phyloP scores from a whole-genome alignment of 2,329 filamentous ascomycete genomes.

The Lachnellula hyalina region DNA sequence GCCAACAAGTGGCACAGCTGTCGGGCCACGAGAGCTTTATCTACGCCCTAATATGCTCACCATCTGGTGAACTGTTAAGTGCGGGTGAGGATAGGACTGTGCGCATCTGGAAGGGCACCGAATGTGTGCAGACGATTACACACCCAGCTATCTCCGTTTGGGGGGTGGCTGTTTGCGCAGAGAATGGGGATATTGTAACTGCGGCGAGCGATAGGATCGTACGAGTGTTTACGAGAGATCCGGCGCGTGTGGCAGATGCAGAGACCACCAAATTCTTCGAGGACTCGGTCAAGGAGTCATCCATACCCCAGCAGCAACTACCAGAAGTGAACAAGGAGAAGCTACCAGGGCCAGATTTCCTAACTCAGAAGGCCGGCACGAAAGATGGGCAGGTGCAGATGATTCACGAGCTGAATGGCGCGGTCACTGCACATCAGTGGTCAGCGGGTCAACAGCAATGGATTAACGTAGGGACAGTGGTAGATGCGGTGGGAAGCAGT shows the following conservation, averaged over 20 bases:
- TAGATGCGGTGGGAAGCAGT: slow-evolving; percentile 79
- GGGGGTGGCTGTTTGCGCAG: slow-evolving; percentile 75
- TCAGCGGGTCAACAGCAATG: slow-evolving; percentile 66
- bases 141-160: slow-evolving; percentile 96
- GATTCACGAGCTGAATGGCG: slow-evolving; percentile 77
- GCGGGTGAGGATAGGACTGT: slow-evolving; percentile 92
- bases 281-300: slow-evolving; percentile 72
- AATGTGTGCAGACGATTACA: slow-evolving; percentile 92
- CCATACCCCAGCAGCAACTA: slow-evolving; percentile 82
- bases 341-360: slow-evolving; percentile 80
- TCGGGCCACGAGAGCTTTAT: slow-evolving; percentile 93
- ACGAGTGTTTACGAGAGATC: slow-evolving; percentile 73
- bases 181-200: slow-evolving; percentile 88
- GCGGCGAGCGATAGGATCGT: slow-evolving; percentile 85
- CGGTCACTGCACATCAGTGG: slow-evolving; percentile 84
- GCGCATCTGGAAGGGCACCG: slow-evolving; percentile 74
- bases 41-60: slow-evolving; percentile 73
- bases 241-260: slow-evolving; percentile 63
- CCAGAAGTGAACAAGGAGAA: slow-evolving; percentile 87
- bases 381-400: slow-evolving; percentile 96
- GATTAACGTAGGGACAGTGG: slow-evolving; percentile 89
- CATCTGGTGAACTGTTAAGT: slow-evolving; percentile 83
- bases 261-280: slow-evolving; percentile 70
- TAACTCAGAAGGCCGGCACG: slow-evolving; percentile 76
- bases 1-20: slow-evolving; percentile 69